Percentiles rank a stretch among this genome's conserved stretches.
Conservation (phyloP, 306 rosid species). For the Erythrophleum fordii region DNA sequence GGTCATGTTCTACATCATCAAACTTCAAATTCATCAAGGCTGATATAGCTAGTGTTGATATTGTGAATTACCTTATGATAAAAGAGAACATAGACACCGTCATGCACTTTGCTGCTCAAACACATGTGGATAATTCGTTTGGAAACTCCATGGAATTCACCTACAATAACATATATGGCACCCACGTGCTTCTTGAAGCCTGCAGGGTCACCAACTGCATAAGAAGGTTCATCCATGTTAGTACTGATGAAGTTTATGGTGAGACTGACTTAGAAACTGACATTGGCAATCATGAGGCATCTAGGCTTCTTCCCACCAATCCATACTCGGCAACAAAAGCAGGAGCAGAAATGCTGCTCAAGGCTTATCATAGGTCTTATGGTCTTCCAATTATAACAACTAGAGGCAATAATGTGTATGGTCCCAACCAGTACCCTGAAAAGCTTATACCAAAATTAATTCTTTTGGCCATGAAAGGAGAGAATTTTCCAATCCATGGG, state of each 20-base stretch:
- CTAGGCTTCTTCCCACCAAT: constrained; percentile 76
- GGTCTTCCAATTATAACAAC: constrained; percentile 68
- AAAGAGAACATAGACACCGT: constrained; percentile 73
- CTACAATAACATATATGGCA: constrained; percentile 74
- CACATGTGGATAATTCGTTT: constrained; percentile 81
- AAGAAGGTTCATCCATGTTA: constrained; percentile 76
- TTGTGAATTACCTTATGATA: constrained; percentile 60
- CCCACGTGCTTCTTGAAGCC: constrained; percentile 78
- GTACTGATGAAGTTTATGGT: constrained; percentile 85
- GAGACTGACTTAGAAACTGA: constrained; percentile 62
- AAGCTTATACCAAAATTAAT: constrained; percentile 74
- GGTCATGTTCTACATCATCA: constrained; percentile 49
- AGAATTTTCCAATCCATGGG: constrained; percentile 74
- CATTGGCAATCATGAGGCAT: constrained; percentile 70
- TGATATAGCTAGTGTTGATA: constrained; percentile 64
- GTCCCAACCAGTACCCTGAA: constrained; percentile 77
- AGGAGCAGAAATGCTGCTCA: constrained; percentile 79
- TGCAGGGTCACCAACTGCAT: constrained; percentile 59
- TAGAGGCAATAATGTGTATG: constrained; percentile 75
- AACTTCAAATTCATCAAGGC: constrained; percentile 74
- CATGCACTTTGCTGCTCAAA: constrained; percentile 84
- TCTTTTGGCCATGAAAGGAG: constrained; percentile 71
- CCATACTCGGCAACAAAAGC: constrained; percentile 86
- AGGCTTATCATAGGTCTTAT: constrained; percentile 77
- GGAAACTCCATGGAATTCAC: constrained; percentile 82